Evolutionary conservation across 352 stramenopile genomes (phyloP).

Genomic region (Globisporangium sylvaticum): DNA sequence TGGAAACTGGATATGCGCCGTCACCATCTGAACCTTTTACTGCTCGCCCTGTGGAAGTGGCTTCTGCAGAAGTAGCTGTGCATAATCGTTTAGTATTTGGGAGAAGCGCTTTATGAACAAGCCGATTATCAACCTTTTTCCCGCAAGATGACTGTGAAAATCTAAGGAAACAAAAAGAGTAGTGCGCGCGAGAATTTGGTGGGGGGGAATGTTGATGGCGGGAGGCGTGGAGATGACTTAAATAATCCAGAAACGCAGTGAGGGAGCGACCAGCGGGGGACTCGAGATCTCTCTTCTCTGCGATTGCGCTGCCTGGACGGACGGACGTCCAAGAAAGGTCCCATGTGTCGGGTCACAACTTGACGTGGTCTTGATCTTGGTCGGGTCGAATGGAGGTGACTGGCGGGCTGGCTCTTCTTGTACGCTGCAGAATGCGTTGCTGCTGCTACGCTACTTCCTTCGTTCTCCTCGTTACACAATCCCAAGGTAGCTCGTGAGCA

Average conservation of each 20-base stretch:
- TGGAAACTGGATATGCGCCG: background rate
- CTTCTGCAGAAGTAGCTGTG: background rate
- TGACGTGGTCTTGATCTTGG: background rate
- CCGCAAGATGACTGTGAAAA: too few relatives aligned
- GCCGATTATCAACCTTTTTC: background rate
- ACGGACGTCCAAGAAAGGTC: background rate
- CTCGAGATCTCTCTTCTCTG: background rate
- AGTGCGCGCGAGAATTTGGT: background rate
- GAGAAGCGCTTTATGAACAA: background rate
- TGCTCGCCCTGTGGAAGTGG: background rate
- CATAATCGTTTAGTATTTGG: background rate
- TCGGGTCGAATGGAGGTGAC: background rate
- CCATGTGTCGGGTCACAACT: background rate
- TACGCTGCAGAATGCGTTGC: background rate
- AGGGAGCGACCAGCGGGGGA: background rate
- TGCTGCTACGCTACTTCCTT: background rate
- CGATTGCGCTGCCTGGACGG: background rate
- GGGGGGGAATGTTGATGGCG: background rate
- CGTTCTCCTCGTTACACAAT: constrained; percentile 33
- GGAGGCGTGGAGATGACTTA: constrained; percentile 2
- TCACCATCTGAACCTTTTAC: background rate
- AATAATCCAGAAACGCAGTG: constrained; percentile 6
- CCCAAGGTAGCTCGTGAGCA: constrained; percentile 73
- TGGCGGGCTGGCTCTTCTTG: background rate
- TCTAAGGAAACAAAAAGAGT: background rate